Evolutionary conservation across 352 stramenopile species (phyloP).

Genomic region (Globisporangium ultimum): DNA sequence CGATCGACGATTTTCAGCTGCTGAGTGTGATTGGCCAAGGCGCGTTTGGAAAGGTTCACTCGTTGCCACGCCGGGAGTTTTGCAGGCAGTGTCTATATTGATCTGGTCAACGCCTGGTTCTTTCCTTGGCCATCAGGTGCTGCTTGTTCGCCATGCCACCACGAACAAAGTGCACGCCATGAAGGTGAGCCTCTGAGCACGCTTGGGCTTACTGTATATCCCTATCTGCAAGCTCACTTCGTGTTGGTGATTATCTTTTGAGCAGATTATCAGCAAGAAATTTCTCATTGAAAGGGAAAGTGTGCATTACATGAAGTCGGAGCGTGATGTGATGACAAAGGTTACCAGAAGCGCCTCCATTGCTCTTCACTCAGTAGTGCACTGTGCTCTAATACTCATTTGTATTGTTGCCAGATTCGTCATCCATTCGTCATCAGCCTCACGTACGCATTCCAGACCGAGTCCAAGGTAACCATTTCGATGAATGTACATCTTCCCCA

Average conservation of each 20-base stretch:
- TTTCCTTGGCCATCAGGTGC: conserved; percentile 31
- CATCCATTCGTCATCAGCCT: conserved; percentile 82
- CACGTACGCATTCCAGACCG: conserved; percentile 77
- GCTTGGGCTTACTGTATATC: neutral
- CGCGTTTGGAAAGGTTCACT: conserved; percentile 61
- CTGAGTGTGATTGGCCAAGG: conserved; percentile 94
- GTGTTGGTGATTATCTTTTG: neutral
- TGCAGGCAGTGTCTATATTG: neutral
- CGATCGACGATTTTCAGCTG: conserved; percentile 95
- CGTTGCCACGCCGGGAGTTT: neutral
- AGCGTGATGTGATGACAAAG: conserved; percentile 87
- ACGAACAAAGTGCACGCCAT: conserved; percentile 70
- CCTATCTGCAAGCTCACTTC: neutral
- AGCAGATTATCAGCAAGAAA: conserved; percentile 83
- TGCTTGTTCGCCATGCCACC: conserved; percentile 65
- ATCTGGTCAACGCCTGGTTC: neutral
- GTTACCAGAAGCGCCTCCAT: conserved; percentile 13
- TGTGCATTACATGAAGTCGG: conserved; percentile 75
- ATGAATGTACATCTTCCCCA: neutral
- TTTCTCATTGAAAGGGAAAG: conserved; percentile 79
- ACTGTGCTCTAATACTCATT: neutral
- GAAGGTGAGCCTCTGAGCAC: conserved; percentile 39
- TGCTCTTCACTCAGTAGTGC: neutral
- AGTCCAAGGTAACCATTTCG: conserved; percentile 59
- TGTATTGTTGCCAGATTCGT: conserved; percentile 40